phyloP scores from a whole-genome alignment of 2,329 filamentous ascomycete species.

The Paraphaeosphaeria minitans region DNA sequence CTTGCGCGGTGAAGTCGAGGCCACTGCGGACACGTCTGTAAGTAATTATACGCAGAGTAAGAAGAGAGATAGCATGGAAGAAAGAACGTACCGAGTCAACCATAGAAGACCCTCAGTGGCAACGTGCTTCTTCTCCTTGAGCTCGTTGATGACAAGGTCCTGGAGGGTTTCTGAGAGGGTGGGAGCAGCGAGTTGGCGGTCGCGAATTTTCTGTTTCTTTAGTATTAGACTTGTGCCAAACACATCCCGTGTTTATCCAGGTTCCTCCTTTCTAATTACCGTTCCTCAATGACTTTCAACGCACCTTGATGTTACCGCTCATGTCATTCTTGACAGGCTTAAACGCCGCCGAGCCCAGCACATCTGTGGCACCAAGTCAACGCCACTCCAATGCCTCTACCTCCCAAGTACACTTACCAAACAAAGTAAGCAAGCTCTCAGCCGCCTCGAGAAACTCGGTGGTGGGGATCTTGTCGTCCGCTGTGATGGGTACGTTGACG shows the following conservation, averaged over 20 bases:
- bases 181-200: conserved; percentile 78
- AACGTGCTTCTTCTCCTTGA: conserved; percentile 85
- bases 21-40: conserved; percentile 61
- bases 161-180: conserved; percentile 83
- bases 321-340: conserved; percentile 90
- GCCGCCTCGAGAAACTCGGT: conserved; percentile 89
- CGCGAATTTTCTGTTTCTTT: conserved; percentile 76
- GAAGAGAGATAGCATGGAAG: conserved; percentile 5
- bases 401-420: conserved; percentile 63
- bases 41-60: conserved; percentile 1
- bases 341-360: conserved; percentile 75
- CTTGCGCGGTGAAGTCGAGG: conserved; percentile 90
- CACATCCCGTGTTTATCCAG: not conserved
- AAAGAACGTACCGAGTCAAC: conserved; percentile 73
- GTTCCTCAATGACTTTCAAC: not conserved
- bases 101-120: conserved; percentile 91
- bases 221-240: conserved; percentile 5
- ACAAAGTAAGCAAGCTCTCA: conserved; percentile 84
- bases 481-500: conserved; percentile 77
- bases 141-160: conserved; percentile 81
- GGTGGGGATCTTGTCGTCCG: conserved; percentile 78
- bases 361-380: conserved; percentile 50
- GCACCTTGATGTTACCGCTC: conserved; percentile 85
- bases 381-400: not conserved
- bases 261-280: not conserved